These are phyloP conservation scores for Claviceps humidiphila DNA, from an alignment of 2,329 filamentous ascomycete species.

Conservation along the genomic window DNA sequence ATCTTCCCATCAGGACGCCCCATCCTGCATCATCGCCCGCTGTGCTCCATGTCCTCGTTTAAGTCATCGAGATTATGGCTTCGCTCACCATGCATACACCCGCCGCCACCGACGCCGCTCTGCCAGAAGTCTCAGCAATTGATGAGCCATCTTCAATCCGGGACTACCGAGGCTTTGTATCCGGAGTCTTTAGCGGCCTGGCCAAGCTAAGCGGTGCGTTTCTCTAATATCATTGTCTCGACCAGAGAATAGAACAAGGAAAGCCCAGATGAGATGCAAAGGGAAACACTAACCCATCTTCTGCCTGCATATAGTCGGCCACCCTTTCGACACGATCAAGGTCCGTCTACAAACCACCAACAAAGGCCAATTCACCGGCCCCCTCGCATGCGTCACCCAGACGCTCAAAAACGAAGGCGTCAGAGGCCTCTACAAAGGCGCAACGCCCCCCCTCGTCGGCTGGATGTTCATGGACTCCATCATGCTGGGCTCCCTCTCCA, in stretches of 20 bases:
- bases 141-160: slow-evolving; percentile 14
- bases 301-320: slow-evolving; percentile 33
- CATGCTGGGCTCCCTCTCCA: slow-evolving; percentile 84
- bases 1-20: not conserved
- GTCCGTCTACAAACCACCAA: slow-evolving; percentile 85
- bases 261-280: not conserved
- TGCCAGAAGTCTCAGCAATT: not conserved
- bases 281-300: not conserved
- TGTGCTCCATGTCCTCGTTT: not conserved
- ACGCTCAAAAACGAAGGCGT: slow-evolving; percentile 80
- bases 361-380: slow-evolving; percentile 65
- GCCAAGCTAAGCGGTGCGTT: slow-evolving; percentile 68
- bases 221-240: not conserved
- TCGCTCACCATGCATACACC: not conserved
- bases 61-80: not conserved
- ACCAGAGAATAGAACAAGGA: not conserved
- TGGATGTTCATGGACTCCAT: slow-evolving; percentile 97
- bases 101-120: not conserved
- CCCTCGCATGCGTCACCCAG: slow-evolving; percentile 71
- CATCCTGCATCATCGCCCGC: not conserved
- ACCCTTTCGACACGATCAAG: slow-evolving; percentile 91
- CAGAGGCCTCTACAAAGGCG: slow-evolving; percentile 82
- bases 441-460: slow-evolving; percentile 78
- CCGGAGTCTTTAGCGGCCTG: slow-evolving; percentile 89
- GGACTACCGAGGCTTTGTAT: slow-evolving; percentile 90